Base-by-base conservation (phyloP, 192 early-diverging fungal genomes). In the Linnemannia zychae region DNA sequence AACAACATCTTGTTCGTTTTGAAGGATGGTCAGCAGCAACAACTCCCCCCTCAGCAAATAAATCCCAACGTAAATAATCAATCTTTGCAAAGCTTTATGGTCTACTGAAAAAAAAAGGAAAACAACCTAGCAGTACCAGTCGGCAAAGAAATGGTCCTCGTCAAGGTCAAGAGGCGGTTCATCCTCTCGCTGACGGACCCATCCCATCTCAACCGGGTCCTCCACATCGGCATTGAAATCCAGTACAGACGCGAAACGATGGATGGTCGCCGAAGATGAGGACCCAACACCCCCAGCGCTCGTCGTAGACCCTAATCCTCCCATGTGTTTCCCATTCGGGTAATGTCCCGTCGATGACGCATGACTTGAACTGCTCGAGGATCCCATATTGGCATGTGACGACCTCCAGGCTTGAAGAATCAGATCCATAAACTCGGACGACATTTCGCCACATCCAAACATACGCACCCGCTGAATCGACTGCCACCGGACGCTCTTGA, bases 171-270 rank as follows among this genome's bases (percentile, higher is more conserved):
- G 47, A 5, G 78, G 78, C 1, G 83, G 83, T 36, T 85, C 83
- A 46, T 85, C 83, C 9, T 79, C 74, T 7, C 83, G 65, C 33
- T 85, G 83, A n/a, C 83, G 83, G 15, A 78, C 71, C 83, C 83
- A 85, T 1, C 83, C 83, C 83, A 85, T 85, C 78, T 85, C 83
- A 20, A 85, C 78, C 1, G 83, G 83, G 60, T 85, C 83, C 68
- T 79, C 83, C 6, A 57, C 60, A 48, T 85, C 83, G 0, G 34
- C 60, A 49, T 69, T 71, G 4, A 85, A 76, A 28, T 85, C 83
- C 33, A 85, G 44, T 13, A 85, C 83, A 20, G 83, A 85, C 11
- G 34, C 47, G 47, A 79, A 85, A 15, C 82, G 66, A 13, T 44
- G 60, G 18, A 50, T 33, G 6, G 47, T 47, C 15, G 63, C 33